These are phyloP conservation scores for Tuber calosporum DNA, from an alignment of 495 filamentous ascomycete species.

Conservation along the genomic window DNA sequence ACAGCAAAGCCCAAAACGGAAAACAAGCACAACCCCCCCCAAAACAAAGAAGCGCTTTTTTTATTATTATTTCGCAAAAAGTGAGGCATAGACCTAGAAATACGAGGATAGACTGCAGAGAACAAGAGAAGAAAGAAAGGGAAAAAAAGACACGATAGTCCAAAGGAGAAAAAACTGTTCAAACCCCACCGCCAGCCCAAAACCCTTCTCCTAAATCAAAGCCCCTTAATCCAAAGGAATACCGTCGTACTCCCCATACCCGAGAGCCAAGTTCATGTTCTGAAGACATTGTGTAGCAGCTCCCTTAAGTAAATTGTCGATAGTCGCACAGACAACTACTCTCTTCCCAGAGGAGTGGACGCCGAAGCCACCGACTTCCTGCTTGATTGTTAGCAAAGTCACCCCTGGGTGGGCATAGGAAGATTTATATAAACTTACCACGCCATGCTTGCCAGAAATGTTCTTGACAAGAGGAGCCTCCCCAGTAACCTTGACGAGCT, in stretches of 20 bases:
- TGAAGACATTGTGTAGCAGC: slow-evolving; percentile 94
- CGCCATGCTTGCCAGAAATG: slow-evolving; percentile 83
- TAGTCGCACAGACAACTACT: slow-evolving; percentile 92
- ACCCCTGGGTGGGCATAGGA: background rate
- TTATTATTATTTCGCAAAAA: slow-evolving; percentile 34
- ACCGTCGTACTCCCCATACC: slow-evolving; percentile 87
- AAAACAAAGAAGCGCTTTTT: slow-evolving; percentile 22
- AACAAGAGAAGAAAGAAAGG: background rate
- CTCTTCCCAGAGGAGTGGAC: slow-evolving; percentile 82
- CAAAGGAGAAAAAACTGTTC: slow-evolving; percentile 11
- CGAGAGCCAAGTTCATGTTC: slow-evolving; percentile 95
- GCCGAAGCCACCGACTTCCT: slow-evolving; percentile 87
- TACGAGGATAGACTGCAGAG: background rate
- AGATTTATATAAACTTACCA: slow-evolving; percentile 42
- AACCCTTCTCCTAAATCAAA: background rate
- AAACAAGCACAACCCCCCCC: background rate
- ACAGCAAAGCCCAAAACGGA: background rate
- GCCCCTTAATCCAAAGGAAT: slow-evolving; percentile 59
- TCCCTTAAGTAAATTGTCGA: slow-evolving; percentile 95
- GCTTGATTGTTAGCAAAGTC: slow-evolving; percentile 12
- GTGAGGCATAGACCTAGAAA: slow-evolving; percentile 13
- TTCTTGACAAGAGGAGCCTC: slow-evolving; percentile 81
- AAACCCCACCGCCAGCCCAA: slow-evolving; percentile 1
- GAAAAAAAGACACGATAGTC: slow-evolving; percentile 4
- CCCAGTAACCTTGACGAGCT: slow-evolving; percentile 82